These are phyloP conservation scores for Scenedesmus sp. DNA, from an alignment of 163 green algal species.

Conservation along the genomic window DNA sequence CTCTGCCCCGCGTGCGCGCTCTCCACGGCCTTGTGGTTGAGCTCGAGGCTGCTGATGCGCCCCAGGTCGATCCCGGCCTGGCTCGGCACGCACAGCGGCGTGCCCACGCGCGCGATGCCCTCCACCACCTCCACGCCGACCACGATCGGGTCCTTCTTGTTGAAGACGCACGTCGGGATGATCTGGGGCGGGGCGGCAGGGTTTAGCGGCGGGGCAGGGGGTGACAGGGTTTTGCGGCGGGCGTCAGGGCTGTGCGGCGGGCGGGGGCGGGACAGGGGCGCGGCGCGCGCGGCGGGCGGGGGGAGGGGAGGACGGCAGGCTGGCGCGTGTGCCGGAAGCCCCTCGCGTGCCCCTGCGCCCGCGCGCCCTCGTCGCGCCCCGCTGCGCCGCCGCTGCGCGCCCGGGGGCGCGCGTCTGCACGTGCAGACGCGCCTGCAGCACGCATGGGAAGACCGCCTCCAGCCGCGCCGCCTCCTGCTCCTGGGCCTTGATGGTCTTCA, in stretches of 20 bases:
- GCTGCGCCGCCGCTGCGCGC: too few species aligned
- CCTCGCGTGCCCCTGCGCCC: not conserved
- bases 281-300: too few species aligned
- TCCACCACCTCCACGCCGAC: constrained; percentile 94
- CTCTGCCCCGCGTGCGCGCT: constrained; percentile 75
- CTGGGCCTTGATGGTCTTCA: constrained; percentile 86
- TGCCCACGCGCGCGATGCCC: constrained; percentile 87
- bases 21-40: constrained; percentile 96
- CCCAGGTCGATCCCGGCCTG: constrained; percentile 90
- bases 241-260: too few species aligned
- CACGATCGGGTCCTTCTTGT: constrained; percentile 98
- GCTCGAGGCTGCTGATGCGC: constrained; percentile 93
- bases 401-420: not conserved
- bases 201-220: too few species aligned
- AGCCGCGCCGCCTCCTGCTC: constrained; percentile 88
- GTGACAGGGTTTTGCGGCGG: too few species aligned
- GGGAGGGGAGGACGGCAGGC: too few species aligned
- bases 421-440: constrained; percentile 58
- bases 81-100: constrained; percentile 89
- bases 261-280: too few species aligned
- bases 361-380: too few species aligned
- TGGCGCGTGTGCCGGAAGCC: not conserved
- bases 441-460: constrained; percentile 91
- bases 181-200: constrained; percentile 67
- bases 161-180: constrained; percentile 96